phyloP scores from a whole-genome alignment of 2,329 filamentous ascomycete species.

The Clarireedia monteithiana region DNA sequence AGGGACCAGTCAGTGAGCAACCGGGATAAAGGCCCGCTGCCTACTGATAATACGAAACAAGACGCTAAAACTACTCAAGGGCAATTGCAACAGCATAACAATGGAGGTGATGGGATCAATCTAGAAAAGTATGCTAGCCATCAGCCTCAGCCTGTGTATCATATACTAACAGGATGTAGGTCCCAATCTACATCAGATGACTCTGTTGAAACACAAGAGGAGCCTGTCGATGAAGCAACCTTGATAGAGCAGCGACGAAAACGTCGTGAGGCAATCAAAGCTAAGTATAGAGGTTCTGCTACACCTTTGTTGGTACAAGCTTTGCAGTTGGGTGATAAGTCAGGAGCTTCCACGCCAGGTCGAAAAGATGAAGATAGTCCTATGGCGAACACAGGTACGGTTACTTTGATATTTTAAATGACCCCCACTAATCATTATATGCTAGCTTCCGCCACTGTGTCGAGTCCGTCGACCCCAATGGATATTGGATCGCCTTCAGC shows the following conservation, averaged over 20 bases:
- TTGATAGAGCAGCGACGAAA: slow-evolving; percentile 80
- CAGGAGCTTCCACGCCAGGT: slow-evolving; percentile 25
- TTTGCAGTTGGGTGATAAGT: slow-evolving; percentile 28
- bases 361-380: slow-evolving; percentile 20
- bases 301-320: slow-evolving; percentile 68
- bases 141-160: background rate
- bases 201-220: slow-evolving; percentile 38
- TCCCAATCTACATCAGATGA: slow-evolving; percentile 23
- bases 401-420: background rate
- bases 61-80: slow-evolving; percentile 63
- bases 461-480: slow-evolving; percentile 30
- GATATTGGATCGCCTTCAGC: slow-evolving; percentile 32
- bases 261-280: slow-evolving; percentile 75
- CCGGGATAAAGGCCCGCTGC: slow-evolving; percentile 51
- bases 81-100: slow-evolving; percentile 44
- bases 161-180: slow-evolving; percentile 17
- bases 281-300: slow-evolving; percentile 66
- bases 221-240: slow-evolving; percentile 70
- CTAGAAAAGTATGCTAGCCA: slow-evolving; percentile 33
- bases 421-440: slow-evolving; percentile 11
- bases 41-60: slow-evolving; percentile 50
- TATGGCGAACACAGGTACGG: slow-evolving; percentile 32
- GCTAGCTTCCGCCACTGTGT: slow-evolving; percentile 25
- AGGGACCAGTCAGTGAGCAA: slow-evolving; percentile 56
- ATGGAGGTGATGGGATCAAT: slow-evolving; percentile 29